phyloP scores from a whole-genome alignment of 2,329 filamentous ascomycete genomes.

The Arthrobotrys conoides region DNA sequence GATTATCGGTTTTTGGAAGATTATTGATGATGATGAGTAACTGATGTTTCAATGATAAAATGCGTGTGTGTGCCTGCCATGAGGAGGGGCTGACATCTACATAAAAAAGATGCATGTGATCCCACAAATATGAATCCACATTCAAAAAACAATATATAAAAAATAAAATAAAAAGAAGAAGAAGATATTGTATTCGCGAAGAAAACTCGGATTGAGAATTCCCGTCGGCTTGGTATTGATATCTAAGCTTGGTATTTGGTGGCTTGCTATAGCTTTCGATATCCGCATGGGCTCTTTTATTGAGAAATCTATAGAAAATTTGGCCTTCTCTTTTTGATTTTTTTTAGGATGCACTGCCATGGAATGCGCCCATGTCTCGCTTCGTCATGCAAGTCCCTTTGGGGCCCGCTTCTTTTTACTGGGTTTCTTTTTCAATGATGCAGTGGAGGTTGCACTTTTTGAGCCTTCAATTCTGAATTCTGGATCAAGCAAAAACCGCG shows the following conservation, averaged over 20 bases:
- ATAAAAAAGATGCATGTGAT: slow-evolving; percentile 42
- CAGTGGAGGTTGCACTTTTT: slow-evolving; percentile 26
- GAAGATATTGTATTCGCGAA: not conserved
- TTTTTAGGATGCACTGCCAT: slow-evolving; percentile 9
- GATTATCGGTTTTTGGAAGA: slow-evolving; percentile 36
- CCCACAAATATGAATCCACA: slow-evolving; percentile 18
- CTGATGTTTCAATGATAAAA: slow-evolving; percentile 21
- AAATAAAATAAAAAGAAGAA: not conserved
- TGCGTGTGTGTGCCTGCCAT: slow-evolving; percentile 5
- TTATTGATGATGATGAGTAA: slow-evolving; percentile 44
- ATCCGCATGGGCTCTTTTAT: slow-evolving; percentile 21
- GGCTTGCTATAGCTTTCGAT: slow-evolving; percentile 28
- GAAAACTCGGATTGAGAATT: slow-evolving; percentile 15
- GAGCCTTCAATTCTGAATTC: too few relatives aligned
- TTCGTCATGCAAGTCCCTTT: slow-evolving; percentile 39
- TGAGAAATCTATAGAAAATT: slow-evolving; percentile 15
- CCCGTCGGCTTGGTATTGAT: slow-evolving; percentile 30
- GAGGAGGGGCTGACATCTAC: slow-evolving; percentile 27
- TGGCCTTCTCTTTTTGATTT: not conserved
- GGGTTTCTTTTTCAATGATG: slow-evolving; percentile 1
- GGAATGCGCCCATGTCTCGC: slow-evolving; percentile 44
- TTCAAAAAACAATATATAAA: slow-evolving; percentile 7
- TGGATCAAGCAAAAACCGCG: slow-evolving; percentile 30
- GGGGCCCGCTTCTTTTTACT: slow-evolving; percentile 14
- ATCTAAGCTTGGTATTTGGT: slow-evolving; percentile 24